Base-by-base conservation (phyloP, 768 basidiomycete genomes). In the Pleurotus ostreatus region DNA sequence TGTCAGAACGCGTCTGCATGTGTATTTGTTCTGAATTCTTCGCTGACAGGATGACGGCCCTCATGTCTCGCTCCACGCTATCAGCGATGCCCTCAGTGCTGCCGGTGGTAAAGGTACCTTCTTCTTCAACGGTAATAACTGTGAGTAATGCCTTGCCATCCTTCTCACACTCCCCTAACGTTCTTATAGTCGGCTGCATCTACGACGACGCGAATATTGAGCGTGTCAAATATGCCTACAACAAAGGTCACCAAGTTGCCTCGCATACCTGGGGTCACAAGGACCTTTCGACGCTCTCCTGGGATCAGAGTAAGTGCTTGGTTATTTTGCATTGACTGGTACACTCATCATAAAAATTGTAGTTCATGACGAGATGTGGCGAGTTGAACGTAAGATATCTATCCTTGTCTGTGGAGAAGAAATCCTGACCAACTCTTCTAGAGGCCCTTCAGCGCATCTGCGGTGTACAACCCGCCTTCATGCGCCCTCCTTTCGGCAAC, bases 401-500 rank as follows among this genome's bases (percentile, higher is more conserved):
- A 1, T 58, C 12, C 7, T 53, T 57, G 11, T 39, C 11, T 8
- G 16, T 3, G 8, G 30, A 9, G 11, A 20, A 30, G 51, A 34
- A 5, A 30, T 46, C 49, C n/a, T 41, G 18, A 25, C 13, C 23
- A n/a, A 16, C 6, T 7, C 11, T n/a, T 8, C 8, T 55, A 77
- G 75, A 70, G 68, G 77, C 77, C 22, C 60, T 78, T 6, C 62
- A 69, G 40, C 73, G 70, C 57, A 78, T 79, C 41, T 56, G 70
- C 16, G 77, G 78, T 34, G 73, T 73, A 56, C 60, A 61, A 1
- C 78, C 78, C 5, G 78, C 77, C 22, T 75, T 79, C 57, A 75
- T 78, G 75, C 72, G 78, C 26, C 78, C 78, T 46, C 78, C 78
- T 5, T 80, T 74, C 58, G 78, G 78, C 8, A 73, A 64, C 60